A percentile compares a stretch with the other conserved stretches of the same genome.
Conservation (phyloP, 495 filamentous ascomycete genomes). For the Podospora bellae-mahoneyi region DNA sequence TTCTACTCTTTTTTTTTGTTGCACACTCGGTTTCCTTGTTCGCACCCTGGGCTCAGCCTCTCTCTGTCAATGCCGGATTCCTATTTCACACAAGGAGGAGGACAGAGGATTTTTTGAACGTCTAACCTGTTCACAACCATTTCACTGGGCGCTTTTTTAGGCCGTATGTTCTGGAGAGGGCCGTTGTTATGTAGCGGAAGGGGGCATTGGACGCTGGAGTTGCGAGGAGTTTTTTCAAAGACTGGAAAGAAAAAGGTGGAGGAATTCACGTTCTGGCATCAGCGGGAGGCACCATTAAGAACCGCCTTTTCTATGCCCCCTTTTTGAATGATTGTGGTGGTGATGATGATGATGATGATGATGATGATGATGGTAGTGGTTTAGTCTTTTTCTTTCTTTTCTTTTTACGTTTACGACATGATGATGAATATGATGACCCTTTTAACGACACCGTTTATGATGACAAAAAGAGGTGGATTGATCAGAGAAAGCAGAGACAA, state of each 20-base stretch:
- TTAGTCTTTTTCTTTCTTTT: not conserved
- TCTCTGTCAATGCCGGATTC: not conserved
- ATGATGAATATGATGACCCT: not conserved
- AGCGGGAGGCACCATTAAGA: not conserved
- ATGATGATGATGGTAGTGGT: too few species aligned
- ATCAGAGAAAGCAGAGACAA: not conserved
- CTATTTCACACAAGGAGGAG: not conserved
- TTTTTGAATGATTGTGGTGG: not conserved
- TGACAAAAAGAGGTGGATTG: not conserved
- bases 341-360: not conserved
- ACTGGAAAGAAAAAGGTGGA: constrained; percentile 4
- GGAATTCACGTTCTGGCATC: not conserved
- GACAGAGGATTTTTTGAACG: not conserved
- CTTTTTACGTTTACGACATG: not conserved
- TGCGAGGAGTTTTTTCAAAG: not conserved
- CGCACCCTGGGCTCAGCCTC: not conserved
- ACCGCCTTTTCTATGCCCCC: not conserved
- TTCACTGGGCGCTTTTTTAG: not conserved
- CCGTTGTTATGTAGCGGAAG: not conserved
- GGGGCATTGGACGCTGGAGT: not conserved
- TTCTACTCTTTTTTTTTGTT: not conserved
- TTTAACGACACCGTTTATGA: not conserved
- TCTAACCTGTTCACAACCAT: not conserved
- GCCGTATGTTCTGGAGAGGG: not conserved
- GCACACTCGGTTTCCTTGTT: not conserved